Base-by-base conservation (phyloP, 768 basidiomycete genomes). In the Kwoniella pini region DNA sequence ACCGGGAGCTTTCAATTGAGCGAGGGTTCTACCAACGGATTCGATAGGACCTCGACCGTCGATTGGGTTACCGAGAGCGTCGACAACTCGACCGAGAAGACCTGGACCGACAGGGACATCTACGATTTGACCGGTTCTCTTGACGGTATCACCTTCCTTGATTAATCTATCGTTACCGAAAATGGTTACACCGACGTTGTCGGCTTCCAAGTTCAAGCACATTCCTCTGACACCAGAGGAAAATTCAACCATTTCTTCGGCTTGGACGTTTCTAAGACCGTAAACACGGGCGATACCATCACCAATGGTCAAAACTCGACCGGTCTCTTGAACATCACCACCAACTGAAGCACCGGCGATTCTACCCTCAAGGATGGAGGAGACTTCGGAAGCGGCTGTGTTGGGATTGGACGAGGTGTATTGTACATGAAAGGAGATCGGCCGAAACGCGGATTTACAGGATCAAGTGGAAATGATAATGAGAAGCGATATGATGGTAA, bases 241-340 rank as follows among this genome's bases (percentile, higher is more conserved):
- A 86, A 99, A 99, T 86, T 99, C 96, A 86, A 99, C 96, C 96
- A 99, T 99, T 87, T 99, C 96, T 83, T 99, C 96, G 93, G 81
- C 76, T 83, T 98, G 96, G 76, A 99, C 96, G 80, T 99, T 99
- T 82, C 82, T 88, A 78, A 99, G 86, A 83, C 96, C 96, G 78
- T 94, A 97, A 76, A 99, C 94, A 86, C 96, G 94, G 65, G 71
- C 72, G 70, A 80, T 80, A 93, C 96, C 96, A 82, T 99, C 96
- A 91, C 94, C 93, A 75, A 96, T 93, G 81, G 92, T 99, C 82
- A 99, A 81, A 68, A 99, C 96, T 79, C 95, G 93, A 78, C 96
- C 96, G 62, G 96, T 98, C 83, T 99, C 96, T 83, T 97, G 92
- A 77, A 98, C 91, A 80, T 97, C 96, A 73, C 86, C 91, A 73